Evolutionary conservation across 345 rosid species (phyloP).

Genomic region (Gossypium arboreum): DNA sequence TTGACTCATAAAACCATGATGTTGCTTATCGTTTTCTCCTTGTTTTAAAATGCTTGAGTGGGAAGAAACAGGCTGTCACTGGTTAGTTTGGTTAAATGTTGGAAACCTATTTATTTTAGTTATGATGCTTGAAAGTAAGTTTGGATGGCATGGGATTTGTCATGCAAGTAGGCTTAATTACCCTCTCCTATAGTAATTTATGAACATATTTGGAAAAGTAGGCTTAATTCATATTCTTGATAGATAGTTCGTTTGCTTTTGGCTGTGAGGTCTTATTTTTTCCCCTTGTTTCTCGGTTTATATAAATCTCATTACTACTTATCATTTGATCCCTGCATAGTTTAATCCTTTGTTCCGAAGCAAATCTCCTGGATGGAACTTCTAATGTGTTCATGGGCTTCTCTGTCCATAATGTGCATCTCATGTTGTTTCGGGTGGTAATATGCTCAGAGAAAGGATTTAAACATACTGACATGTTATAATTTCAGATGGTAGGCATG

Average conservation of each 20-base stretch:
- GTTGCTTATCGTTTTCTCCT: background rate
- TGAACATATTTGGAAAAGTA: slow-evolving; percentile 6
- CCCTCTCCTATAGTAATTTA: background rate
- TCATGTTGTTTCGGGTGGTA: background rate
- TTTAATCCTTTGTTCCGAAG: background rate
- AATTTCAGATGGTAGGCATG: slow-evolving; percentile 73
- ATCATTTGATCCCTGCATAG: background rate
- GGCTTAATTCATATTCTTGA: background rate
- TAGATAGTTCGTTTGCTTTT: background rate
- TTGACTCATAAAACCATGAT: background rate
- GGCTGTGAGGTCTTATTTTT: background rate
- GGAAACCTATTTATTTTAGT: background rate
- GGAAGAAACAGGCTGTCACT: background rate
- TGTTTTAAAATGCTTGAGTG: background rate
- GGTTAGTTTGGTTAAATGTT: background rate
- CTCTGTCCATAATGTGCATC: background rate
- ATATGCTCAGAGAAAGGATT: background rate
- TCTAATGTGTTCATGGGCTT: background rate
- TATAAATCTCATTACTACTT: background rate
- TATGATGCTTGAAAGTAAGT: background rate
- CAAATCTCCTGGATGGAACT: background rate
- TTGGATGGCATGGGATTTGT: background rate
- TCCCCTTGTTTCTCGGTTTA: background rate
- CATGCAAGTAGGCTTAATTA: background rate
- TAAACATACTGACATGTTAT: slow-evolving; percentile 13